A percentile compares a stretch with the other conserved stretches of the same genome.
These are phyloP conservation scores for Vigna mungo DNA, from an alignment of 306 rosid genomes.

Conservation along the genomic window DNA sequence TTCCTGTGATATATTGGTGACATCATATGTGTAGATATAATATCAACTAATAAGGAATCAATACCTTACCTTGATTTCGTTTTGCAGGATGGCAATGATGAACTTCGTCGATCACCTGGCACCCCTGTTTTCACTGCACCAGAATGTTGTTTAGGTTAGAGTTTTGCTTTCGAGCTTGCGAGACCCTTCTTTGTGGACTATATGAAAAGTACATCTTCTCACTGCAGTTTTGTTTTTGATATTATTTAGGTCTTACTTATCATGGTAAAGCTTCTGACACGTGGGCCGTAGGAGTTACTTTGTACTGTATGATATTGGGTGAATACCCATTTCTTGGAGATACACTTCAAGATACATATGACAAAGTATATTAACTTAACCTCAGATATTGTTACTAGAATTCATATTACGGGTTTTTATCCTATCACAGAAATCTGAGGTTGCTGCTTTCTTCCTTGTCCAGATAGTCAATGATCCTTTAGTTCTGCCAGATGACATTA, in stretches of 20 bases:
- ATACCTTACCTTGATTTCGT: conserved; percentile 40
- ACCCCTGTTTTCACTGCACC: conserved; percentile 99
- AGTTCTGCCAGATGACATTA: conserved; percentile 75
- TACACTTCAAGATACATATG: conserved; percentile 95
- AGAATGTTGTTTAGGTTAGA: conserved; percentile 91
- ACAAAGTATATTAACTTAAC: conserved; percentile 59
- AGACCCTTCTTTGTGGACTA: conserved; percentile 21
- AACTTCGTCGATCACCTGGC: conserved; percentile 97
- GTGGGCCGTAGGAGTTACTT: conserved; percentile 98
- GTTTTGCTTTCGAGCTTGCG: conserved; percentile 35
- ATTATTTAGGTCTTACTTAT: conserved; percentile 76
- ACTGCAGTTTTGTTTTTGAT: conserved; percentile 30
- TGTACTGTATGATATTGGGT: conserved; percentile 92
- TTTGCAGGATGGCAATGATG: conserved; percentile 86
- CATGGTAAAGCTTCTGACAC: conserved; percentile 93
- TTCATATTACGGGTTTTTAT: conserved; percentile 38
- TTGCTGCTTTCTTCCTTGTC: conserved; percentile 24
- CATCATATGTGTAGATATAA: conserved; percentile 21
- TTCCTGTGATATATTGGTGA: conserved; percentile 20
- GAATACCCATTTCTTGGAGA: conserved; percentile 97
- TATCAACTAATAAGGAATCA: conserved; percentile 14
- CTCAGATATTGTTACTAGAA: neutral
- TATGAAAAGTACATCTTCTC: conserved; percentile 16
- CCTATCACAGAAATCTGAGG: conserved; percentile 25
- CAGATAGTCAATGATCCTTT: conserved; percentile 93